These are phyloP conservation scores for Barnettozyma vustinii DNA, from an alignment of 805 yeast species.

Conservation along the genomic window DNA sequence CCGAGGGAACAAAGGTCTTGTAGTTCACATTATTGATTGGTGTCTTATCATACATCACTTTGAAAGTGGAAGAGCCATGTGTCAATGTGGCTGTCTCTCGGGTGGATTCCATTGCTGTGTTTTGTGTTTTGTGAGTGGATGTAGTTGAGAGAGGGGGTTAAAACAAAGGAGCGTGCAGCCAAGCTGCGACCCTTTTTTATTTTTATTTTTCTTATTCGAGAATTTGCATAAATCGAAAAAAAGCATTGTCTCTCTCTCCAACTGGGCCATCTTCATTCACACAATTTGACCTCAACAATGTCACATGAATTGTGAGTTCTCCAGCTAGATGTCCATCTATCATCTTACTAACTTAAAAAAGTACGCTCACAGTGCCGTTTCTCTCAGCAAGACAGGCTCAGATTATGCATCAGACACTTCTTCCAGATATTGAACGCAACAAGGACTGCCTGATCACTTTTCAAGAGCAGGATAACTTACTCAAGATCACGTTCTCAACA, in stretches of 20 bases:
- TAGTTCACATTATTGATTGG: slow-evolving; percentile 2
- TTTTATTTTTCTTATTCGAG: too few species aligned
- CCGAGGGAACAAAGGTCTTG: not conserved
- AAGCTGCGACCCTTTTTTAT: too few species aligned
- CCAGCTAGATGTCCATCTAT: not conserved
- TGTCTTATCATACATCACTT: not conserved
- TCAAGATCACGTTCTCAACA: slow-evolving; percentile 50
- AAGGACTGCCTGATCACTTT: slow-evolving; percentile 52
- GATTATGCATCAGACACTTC: slow-evolving; percentile 42
- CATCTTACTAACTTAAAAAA: not conserved
- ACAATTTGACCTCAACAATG: not conserved
- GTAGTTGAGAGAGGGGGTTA: too few species aligned
- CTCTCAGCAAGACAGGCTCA: slow-evolving; percentile 49
- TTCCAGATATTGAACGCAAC: slow-evolving; percentile 47
- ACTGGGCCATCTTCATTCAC: not conserved
- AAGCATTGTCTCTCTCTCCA: too few species aligned
- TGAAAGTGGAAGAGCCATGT: not conserved
- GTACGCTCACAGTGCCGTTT: slow-evolving; percentile 59
- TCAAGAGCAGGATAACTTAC: slow-evolving; percentile 26
- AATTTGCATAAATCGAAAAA: too few species aligned
- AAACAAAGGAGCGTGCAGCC: too few species aligned
- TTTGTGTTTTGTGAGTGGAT: too few species aligned
- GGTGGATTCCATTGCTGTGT: not conserved
- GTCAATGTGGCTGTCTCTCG: not conserved
- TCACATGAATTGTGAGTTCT: slow-evolving; percentile 1